Evolutionary conservation across 805 yeast species (phyloP).

Genomic region (Starmerella etchellsii): DNA sequence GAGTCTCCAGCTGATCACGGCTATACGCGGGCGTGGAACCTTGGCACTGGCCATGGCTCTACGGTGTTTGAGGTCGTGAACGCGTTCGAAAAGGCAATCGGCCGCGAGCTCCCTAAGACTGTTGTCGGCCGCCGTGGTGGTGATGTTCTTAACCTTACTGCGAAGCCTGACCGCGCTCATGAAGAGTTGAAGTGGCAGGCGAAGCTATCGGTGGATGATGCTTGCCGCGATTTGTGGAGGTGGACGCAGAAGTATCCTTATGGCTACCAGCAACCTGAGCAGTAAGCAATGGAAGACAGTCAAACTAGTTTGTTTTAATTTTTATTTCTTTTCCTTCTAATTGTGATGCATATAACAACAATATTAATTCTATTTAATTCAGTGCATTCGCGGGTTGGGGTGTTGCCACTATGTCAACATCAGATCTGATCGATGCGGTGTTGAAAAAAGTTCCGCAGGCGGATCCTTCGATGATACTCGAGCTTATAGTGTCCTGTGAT

Average conservation of each 20-base stretch:
- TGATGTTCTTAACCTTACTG: slow-evolving; percentile 64
- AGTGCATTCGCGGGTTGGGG: too few species aligned
- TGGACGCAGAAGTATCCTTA: slow-evolving; percentile 61
- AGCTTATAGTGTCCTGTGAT: slow-evolving; percentile 40
- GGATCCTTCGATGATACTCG: slow-evolving; percentile 34
- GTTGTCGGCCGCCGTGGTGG: slow-evolving; percentile 60
- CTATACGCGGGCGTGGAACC: slow-evolving; percentile 63
- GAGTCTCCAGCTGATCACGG: slow-evolving; percentile 29
- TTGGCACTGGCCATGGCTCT: slow-evolving; percentile 71
- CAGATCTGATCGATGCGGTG: slow-evolving; percentile 17
- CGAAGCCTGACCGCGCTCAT: slow-evolving; percentile 55
- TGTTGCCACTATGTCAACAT: slow-evolving; percentile 19
- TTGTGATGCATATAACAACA: too few species aligned
- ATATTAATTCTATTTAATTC: too few species aligned
- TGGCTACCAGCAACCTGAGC: slow-evolving; percentile 33
- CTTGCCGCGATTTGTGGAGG: slow-evolving; percentile 63
- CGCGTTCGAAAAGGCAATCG: slow-evolving; percentile 54
- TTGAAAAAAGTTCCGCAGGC: slow-evolving; percentile 33
- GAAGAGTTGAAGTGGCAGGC: slow-evolving; percentile 55
- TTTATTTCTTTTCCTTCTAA: too few species aligned
- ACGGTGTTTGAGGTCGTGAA: slow-evolving; percentile 60
- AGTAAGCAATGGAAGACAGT: too few species aligned
- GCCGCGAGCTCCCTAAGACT: slow-evolving; percentile 49
- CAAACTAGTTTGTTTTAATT: too few species aligned
- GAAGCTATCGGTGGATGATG: slow-evolving; percentile 40